These are phyloP conservation scores for Scutellaria barbata DNA, from an alignment of 257 asterid genomes.

Conservation along the genomic window DNA sequence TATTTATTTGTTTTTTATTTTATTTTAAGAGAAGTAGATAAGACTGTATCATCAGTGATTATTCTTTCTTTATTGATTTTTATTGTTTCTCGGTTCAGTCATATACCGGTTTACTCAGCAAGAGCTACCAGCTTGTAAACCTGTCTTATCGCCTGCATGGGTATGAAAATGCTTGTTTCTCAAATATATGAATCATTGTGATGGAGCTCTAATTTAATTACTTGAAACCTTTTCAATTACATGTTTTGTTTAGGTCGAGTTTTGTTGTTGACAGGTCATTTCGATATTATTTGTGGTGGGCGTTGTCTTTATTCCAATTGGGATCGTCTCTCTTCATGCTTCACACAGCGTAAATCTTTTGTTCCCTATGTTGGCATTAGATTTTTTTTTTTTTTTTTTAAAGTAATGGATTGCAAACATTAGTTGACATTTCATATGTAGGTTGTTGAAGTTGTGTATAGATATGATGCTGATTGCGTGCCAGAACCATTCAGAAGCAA, in stretches of 20 bases:
- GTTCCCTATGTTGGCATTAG: slow-evolving; percentile 10
- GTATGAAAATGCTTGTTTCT: slow-evolving; percentile 42
- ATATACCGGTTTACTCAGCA: slow-evolving; percentile 71
- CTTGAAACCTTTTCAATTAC: not conserved
- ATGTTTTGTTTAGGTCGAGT: not conserved
- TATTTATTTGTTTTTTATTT: not conserved
- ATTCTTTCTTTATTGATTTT: not conserved
- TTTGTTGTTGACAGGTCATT: slow-evolving; percentile 58
- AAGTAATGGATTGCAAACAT: slow-evolving; percentile 17
- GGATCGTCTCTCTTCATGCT: slow-evolving; percentile 66
- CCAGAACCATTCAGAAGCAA: slow-evolving; percentile 55
- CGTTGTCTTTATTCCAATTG: slow-evolving; percentile 62
- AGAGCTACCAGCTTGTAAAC: slow-evolving; percentile 83
- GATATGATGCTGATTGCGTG: slow-evolving; percentile 73
- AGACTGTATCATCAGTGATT: not conserved
- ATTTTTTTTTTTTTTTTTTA: slow-evolving; percentile 21
- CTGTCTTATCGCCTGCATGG: slow-evolving; percentile 71
- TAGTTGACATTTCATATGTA: slow-evolving; percentile 35
- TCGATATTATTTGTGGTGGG: slow-evolving; percentile 65
- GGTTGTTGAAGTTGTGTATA: slow-evolving; percentile 75
- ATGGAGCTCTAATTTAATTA: slow-evolving; percentile 17
- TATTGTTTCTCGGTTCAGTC: slow-evolving; percentile 47
- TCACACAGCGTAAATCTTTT: slow-evolving; percentile 59
- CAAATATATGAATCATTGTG: not conserved
- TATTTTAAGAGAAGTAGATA: not conserved